phyloP scores from a whole-genome alignment of 2,329 filamentous ascomycete genomes.

The Paracamarosporium sp. region DNA sequence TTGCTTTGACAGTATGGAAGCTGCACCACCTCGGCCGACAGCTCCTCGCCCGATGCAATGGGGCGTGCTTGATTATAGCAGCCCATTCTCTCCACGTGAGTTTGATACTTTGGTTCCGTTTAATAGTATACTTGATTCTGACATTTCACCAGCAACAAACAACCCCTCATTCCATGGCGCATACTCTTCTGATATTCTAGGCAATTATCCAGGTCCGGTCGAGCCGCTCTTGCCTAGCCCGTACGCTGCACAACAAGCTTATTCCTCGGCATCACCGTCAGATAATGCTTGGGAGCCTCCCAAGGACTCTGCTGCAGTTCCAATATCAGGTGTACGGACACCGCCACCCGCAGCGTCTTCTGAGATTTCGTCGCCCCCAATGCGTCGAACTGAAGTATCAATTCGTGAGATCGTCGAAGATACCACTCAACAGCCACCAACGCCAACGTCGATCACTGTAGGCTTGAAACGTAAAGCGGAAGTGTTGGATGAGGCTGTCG shows the following conservation, averaged over 20 bases:
- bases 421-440: slow-evolving; percentile 32
- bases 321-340: slow-evolving; percentile 23
- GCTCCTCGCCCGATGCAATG: slow-evolving; percentile 17
- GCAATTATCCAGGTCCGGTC: background rate
- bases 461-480: slow-evolving; percentile 42
- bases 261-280: background rate
- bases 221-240: background rate
- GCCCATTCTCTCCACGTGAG: slow-evolving; percentile 15
- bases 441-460: slow-evolving; percentile 31
- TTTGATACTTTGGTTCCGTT: slow-evolving; percentile 4
- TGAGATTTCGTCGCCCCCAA: slow-evolving; percentile 19
- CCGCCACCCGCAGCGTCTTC: slow-evolving; percentile 21
- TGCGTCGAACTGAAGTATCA: slow-evolving; percentile 34
- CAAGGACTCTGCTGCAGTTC: slow-evolving; percentile 1
- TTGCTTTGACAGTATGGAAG: slow-evolving; percentile 7
- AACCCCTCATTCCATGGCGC: background rate
- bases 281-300: slow-evolving; percentile 9
- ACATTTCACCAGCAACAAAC: background rate
- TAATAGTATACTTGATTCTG: slow-evolving; percentile 5
- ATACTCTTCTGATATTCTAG: background rate
- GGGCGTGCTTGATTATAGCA: slow-evolving; percentile 9
- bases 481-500: slow-evolving; percentile 22
- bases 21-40: slow-evolving; percentile 26
- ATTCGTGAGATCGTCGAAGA: slow-evolving; percentile 42
- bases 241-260: background rate